phyloP scores from a whole-genome alignment of 2,329 filamentous ascomycete genomes.

The Sarocladium kiliense region DNA sequence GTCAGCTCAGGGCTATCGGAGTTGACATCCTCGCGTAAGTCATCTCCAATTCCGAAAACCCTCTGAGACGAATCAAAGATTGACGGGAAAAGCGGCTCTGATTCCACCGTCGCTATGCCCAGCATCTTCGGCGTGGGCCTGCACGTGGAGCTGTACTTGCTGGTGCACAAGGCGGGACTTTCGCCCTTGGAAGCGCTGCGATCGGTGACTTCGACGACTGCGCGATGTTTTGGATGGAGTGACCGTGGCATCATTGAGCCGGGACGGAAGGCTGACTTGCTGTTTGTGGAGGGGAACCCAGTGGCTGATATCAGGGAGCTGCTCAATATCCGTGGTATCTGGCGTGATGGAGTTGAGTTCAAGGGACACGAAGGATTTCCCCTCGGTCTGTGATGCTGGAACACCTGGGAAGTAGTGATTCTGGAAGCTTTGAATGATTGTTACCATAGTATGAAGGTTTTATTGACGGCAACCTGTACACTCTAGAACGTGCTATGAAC shows the following conservation, averaged over 20 bases:
- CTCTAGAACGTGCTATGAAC: too few relatives aligned
- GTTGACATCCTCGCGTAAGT: background rate
- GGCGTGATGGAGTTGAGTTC: constrained; percentile 2
- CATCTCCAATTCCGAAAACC: too few relatives aligned
- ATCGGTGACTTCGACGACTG: background rate
- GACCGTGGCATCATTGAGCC: background rate
- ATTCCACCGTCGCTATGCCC: background rate
- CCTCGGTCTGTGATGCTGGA: background rate
- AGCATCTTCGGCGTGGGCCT: background rate
- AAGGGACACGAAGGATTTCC: background rate
- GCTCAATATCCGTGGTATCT: background rate
- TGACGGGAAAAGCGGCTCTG: background rate
- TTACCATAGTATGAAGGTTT: too few relatives aligned
- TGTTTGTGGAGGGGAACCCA: background rate
- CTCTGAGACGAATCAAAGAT: too few relatives aligned
- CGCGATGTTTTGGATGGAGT: background rate
- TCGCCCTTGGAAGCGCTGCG: background rate
- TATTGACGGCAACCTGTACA: too few relatives aligned
- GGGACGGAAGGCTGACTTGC: background rate
- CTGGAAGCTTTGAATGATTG: too few relatives aligned
- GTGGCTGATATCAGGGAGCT: background rate
- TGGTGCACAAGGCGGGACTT: background rate
- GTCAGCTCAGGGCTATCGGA: background rate
- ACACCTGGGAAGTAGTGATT: too few relatives aligned
- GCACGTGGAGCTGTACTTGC: background rate